Percentiles rank a stretch among this genome's conserved stretches.
Conservation (phyloP, 805 yeast species). For the Ogataea chonburiensis region DNA sequence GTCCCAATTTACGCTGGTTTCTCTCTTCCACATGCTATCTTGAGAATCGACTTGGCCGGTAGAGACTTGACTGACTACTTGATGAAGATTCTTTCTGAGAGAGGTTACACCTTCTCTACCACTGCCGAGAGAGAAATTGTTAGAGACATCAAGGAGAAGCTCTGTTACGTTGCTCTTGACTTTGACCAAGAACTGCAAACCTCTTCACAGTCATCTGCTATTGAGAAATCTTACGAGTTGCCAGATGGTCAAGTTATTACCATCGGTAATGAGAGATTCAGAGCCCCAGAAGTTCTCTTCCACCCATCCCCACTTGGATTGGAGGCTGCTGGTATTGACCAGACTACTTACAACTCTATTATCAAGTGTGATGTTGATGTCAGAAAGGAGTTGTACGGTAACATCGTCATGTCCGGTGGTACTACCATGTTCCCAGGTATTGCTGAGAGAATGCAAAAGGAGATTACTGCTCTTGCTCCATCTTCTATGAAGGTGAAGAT, state of each 20-base stretch:
- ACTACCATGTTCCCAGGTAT: constrained; percentile 99
- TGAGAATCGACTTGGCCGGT: constrained; percentile 99
- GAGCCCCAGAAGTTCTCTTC: constrained; percentile 99
- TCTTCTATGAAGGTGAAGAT: constrained; percentile 99
- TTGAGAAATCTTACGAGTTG: constrained; percentile 98
- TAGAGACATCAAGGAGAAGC: constrained; percentile 94
- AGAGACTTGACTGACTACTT: constrained; percentile 98
- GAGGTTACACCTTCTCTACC: constrained; percentile 98
- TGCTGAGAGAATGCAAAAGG: constrained; percentile 99
- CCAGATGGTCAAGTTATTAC: constrained; percentile 99
- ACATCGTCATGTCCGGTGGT: constrained; percentile 99
- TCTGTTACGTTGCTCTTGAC: constrained; percentile 98
- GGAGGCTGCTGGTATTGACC: constrained; percentile 99
- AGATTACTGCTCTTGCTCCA: constrained; percentile 98
- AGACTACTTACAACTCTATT: constrained; percentile 92
- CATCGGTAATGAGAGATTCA: constrained; percentile 99
- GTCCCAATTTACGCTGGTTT: constrained; percentile 99
- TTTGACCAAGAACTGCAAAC: constrained; percentile 99
- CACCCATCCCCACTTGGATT: constrained; percentile 87
- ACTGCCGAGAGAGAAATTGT: constrained; percentile 98
- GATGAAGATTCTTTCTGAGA: constrained; percentile 97
- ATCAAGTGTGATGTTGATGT: constrained; percentile 99
- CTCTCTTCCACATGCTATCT: constrained; percentile 98
- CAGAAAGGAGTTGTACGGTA: constrained; percentile 97
- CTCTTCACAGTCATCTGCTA: constrained; percentile 95